Base-by-base conservation (phyloP, 495 filamentous ascomycete species). In the Saxophila tyrrhenica region DNA sequence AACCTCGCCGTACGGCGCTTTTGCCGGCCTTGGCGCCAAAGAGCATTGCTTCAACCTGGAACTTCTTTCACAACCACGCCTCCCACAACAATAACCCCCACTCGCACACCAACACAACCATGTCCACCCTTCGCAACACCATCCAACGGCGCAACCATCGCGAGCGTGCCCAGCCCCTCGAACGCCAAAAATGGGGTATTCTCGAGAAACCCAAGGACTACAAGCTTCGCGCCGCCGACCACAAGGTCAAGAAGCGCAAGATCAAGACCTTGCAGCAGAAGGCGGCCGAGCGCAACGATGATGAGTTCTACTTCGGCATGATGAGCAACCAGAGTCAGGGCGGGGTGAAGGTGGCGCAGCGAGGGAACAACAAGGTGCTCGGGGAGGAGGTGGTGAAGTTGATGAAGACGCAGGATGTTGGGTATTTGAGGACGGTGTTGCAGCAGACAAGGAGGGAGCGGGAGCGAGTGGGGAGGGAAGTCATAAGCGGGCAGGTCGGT, bases 241-340 rank as follows among this genome's bases (percentile, higher is more conserved):
- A 85, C 78, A 89, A 87, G 64, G 70, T 70, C 61, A 97, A 98
- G 67, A 85, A 94, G 66, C 72, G 73, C n/a, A 81, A 83, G 25
- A 74, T 96, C 42, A 83, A 85, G 65, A 76, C 79, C 1, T 80
- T 98, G 17, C 77, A 82, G 59, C 75, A 83, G 56, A 95, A 95
- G 70, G 91, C 84, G 21, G 75, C 78, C 52, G 81, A 92, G 41
- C 83, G 87, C 58, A 97, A 98, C 68, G 88, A 90, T 39, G 92
- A 98, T 80, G 89, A 95, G 69, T 98, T 97, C 74, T 82, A 86
- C 70, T 95, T 87, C 64, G 85, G 82, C 22, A 98, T 98, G 92
- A 78, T 94, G 68, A 77, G 72, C 48, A 73, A 67, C 0, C 69
- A 76, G 51, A 80, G 82, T 25, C 78, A 79, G 52, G 80, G 84